Evolutionary conservation across 768 basidiomycete species (phyloP).

Genomic region (Rhodotorula graminis): DNA sequence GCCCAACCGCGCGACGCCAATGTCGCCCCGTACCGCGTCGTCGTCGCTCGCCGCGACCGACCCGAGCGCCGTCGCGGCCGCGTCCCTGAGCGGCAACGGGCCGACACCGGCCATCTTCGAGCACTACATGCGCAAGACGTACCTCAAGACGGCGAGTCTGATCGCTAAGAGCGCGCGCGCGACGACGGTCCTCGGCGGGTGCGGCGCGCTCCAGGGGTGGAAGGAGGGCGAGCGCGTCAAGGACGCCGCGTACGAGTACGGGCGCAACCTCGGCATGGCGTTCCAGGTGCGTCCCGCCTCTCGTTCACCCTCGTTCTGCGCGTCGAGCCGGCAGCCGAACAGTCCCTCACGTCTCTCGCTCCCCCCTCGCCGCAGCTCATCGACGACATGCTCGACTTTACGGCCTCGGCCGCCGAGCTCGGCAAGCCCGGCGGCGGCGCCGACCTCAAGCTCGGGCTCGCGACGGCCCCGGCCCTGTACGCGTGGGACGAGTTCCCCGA

Average conservation of each 20-base stretch:
- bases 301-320: neutral
- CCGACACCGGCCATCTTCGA: slow-evolving; percentile 49
- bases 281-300: slow-evolving; percentile 65
- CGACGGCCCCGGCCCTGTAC: slow-evolving; percentile 78
- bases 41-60: neutral
- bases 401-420: slow-evolving; percentile 65
- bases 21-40: neutral
- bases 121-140: slow-evolving; percentile 82
- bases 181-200: slow-evolving; percentile 78
- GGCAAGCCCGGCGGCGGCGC: slow-evolving; percentile 84
- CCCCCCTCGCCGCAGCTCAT: slow-evolving; percentile 60
- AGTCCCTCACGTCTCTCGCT: no score
- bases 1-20: slow-evolving; percentile 36
- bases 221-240: slow-evolving; percentile 71
- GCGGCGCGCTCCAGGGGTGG: slow-evolving; percentile 50
- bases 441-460: slow-evolving; percentile 73
- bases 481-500: slow-evolving; percentile 79
- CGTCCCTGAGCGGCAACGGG: slow-evolving; percentile 19
- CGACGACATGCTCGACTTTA: slow-evolving; percentile 92
- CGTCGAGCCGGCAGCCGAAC: no score
- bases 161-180: slow-evolving; percentile 83
- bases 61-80: neutral
- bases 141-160: slow-evolving; percentile 83
- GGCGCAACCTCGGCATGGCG: slow-evolving; percentile 84
- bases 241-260: slow-evolving; percentile 85